Base-by-base conservation (phyloP, 1,139 yeast species). In the Nakaseomyces delphensis region DNA sequence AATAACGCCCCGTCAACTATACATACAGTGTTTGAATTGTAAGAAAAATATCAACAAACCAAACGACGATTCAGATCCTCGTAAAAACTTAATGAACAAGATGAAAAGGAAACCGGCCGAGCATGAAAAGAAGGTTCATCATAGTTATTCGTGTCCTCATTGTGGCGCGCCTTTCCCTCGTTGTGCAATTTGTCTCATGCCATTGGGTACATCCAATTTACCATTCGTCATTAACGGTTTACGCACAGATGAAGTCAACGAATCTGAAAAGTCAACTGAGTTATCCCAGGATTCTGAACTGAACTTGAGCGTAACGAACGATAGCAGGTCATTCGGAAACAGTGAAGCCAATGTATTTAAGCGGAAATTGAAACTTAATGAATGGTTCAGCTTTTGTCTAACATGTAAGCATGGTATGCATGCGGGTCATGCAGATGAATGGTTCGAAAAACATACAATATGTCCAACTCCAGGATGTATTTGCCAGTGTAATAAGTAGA, bases 401-500 rank as follows among this genome's bases (percentile, higher is more conserved):
- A 77, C 81, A 21, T 91, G 97, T 60, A 85, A 83, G 58, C 97
- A 91, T 57, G 96, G 96, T 1, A 79, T 82, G 73, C 98, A 91
- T 65, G 89, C 95, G 0, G 86, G 82, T 13, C 97, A 91, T 61
- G 96, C 97, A 0, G 87, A 83, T 52, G 95, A 86, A 56, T 91
- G 97, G 97, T 91, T 91, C 58, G 74, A 81, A 15, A 81, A 80
- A 59, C 95, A 89, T 55, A 76, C 74, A 45, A 76, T 84, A 2
- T 91, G 98, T 58, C 96, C 98, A 0, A 95, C 89, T 2, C 96
- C 97, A 0, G 95, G 87, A 42, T 91, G 97, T 55, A 70, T 73
- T 40, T 91, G 97, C 58, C 69, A 77, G 41, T 89, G 97, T 60
- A 83, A 64, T 42, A 59, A 54, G 27, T 63, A 56, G 45, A n/a